Conservation (phyloP, 768 basidiomycete species). For the Macrolepiota dolichaula region DNA sequence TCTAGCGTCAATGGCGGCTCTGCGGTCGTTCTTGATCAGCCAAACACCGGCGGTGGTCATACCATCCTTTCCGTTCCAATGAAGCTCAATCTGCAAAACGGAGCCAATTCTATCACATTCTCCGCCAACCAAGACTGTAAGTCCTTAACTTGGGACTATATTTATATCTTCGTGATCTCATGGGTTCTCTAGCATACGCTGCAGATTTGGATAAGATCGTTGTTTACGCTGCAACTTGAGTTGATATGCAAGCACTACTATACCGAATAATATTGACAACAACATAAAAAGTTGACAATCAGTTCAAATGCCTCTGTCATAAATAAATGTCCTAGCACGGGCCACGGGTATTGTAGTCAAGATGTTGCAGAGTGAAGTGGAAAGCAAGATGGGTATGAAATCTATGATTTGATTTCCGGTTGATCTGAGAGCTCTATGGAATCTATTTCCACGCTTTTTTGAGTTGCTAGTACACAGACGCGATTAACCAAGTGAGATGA, state of each 20-base stretch:
- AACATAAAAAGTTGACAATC: not conserved
- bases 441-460: conserved; percentile 54
- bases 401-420: conserved; percentile 9
- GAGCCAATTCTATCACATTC: conserved; percentile 51
- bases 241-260: not conserved
- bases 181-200: conserved; percentile 41
- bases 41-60: conserved; percentile 51
- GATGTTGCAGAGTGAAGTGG: not conserved
- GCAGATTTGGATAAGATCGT: conserved; percentile 61
- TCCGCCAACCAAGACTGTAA: conserved; percentile 47
- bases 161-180: not conserved
- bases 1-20: conserved; percentile 57
- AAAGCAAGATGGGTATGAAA: not conserved
- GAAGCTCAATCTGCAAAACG: conserved; percentile 43
- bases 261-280: not conserved
- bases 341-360: not conserved
- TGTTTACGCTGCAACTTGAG: conserved; percentile 45
- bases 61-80: conserved; percentile 57
- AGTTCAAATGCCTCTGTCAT: not conserved
- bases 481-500: not conserved
- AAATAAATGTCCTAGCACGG: not conserved
- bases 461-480: conserved; percentile 50
- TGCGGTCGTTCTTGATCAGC: conserved; percentile 50
- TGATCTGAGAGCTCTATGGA: not conserved
- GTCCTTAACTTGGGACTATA: conserved; percentile 17